A percentile compares a stretch with the other conserved stretches of the same genome.
Conservation (phyloP, 1,284 basidiomycete genomes). For the Agroathelia rolfsii region DNA sequence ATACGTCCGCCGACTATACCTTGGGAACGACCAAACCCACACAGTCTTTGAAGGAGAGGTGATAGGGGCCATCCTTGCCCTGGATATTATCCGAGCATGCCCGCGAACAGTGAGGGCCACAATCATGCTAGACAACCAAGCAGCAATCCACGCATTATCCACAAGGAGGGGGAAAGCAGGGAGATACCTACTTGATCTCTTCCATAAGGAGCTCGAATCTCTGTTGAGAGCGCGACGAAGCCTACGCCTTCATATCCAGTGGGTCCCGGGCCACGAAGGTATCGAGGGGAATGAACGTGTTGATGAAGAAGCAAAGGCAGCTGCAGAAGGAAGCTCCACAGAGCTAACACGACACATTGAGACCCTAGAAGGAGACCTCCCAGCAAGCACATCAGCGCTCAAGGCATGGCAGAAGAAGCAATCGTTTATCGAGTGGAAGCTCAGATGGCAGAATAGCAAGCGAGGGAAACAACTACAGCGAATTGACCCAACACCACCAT, state of each 20-base stretch:
- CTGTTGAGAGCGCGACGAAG: not conserved
- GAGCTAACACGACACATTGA: no score
- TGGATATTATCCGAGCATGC: no score
- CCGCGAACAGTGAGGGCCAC: no score
- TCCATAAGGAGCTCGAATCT: conserved; percentile 1
- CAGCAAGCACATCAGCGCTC: no score
- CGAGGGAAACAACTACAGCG: no score
- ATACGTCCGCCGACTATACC: conserved; percentile 3
- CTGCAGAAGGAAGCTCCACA: conserved; percentile 13
- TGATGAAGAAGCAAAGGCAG: conserved; percentile 19
- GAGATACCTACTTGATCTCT: conserved; percentile 13
- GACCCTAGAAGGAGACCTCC: no score
- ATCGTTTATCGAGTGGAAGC: no score
- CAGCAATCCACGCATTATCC: conserved; percentile 11
- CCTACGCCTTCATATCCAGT: conserved; percentile 10
- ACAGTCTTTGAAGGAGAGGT: conserved; percentile 15
- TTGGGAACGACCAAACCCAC: conserved; percentile 11
- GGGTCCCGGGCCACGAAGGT: conserved; percentile 18
- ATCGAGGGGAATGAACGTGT: conserved; percentile 17
- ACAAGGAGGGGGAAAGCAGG: conserved; percentile 9
- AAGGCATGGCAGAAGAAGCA: no score
- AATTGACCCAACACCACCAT: no score
- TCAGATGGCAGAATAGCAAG: no score
- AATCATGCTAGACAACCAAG: conserved; percentile 18
- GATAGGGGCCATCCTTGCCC: conserved; percentile 10